Conservation (phyloP, 352 stramenopile genomes). For the Globisporangium okanoganense region DNA sequence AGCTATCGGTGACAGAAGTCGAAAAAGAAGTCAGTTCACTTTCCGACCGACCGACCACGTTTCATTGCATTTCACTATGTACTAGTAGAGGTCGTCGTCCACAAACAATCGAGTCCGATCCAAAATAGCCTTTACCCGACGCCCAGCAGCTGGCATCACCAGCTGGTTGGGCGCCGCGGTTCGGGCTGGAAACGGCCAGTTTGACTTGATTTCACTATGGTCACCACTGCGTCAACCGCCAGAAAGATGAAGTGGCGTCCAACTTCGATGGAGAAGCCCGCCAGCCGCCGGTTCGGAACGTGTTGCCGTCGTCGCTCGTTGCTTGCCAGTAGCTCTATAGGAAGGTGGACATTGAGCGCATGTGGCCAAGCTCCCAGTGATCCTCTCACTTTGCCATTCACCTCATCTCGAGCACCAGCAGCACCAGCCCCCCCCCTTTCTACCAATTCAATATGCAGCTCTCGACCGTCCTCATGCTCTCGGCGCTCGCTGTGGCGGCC, state of each 20-base stretch:
- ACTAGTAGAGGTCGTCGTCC: background rate
- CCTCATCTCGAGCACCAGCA: constrained; percentile 3
- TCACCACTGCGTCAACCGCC: background rate
- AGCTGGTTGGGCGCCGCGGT: constrained; percentile 3
- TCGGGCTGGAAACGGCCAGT: background rate
- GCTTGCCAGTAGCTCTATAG: background rate
- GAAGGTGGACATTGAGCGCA: background rate
- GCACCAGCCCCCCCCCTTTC: background rate
- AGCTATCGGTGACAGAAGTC: background rate
- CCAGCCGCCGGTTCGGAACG: background rate
- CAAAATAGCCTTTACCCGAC: constrained; percentile 9
- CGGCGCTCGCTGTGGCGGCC: constrained; percentile 2
- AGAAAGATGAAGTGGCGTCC: constrained; percentile 8
- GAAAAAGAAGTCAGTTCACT: background rate
- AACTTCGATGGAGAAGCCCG: background rate
- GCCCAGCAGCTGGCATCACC: background rate
- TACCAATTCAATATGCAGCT: constrained; percentile 7
- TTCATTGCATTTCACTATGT: constrained; percentile 3
- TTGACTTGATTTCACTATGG: constrained; percentile 7
- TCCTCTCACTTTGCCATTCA: constrained; percentile 15
- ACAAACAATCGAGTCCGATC: background rate
- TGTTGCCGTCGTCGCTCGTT: background rate
- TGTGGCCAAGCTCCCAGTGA: background rate
- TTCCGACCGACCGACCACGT: constrained; percentile 1
- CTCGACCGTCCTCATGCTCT: constrained; percentile 9